phyloP scores from a whole-genome alignment of 768 basidiomycete genomes.

The Psilocybe azurescens region DNA sequence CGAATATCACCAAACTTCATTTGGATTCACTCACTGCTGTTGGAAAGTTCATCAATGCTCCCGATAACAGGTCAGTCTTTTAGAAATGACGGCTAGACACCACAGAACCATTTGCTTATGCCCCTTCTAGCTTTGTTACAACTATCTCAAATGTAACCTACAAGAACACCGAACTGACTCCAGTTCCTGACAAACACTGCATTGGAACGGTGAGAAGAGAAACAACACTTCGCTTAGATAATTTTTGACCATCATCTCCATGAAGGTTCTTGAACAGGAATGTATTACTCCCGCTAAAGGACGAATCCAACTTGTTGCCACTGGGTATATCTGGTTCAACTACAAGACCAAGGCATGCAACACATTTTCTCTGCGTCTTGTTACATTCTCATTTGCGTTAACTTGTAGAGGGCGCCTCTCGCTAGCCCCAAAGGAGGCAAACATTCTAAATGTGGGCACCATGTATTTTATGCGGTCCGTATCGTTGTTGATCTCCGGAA shows the following conservation, averaged over 20 bases:
- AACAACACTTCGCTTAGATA: background rate
- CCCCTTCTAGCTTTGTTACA: conserved; percentile 25
- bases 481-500: background rate
- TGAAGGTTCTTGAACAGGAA: conserved; percentile 24
- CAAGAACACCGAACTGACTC: conserved; percentile 23
- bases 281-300: conserved; percentile 29
- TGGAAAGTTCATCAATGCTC: conserved; percentile 33
- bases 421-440: conserved; percentile 31
- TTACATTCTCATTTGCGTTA: background rate
- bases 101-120: background rate
- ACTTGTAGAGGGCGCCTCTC: conserved; percentile 26
- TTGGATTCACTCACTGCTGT: conserved; percentile 16
- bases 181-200: conserved; percentile 27
- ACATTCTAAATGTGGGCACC: conserved; percentile 26
- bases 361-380: background rate
- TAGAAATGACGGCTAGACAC: no score
- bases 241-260: background rate
- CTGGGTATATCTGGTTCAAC: conserved; percentile 32
- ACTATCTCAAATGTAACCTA: conserved; percentile 27
- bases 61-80: conserved; percentile 25
- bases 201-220: conserved; percentile 26
- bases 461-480: background rate
- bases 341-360: conserved; percentile 27
- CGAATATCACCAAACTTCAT: conserved; percentile 25
- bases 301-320: conserved; percentile 28